A percentile compares a stretch with the other conserved stretches of the same genome.
Conservation (phyloP, 345 rosid genomes). For the Camelina laxa region DNA sequence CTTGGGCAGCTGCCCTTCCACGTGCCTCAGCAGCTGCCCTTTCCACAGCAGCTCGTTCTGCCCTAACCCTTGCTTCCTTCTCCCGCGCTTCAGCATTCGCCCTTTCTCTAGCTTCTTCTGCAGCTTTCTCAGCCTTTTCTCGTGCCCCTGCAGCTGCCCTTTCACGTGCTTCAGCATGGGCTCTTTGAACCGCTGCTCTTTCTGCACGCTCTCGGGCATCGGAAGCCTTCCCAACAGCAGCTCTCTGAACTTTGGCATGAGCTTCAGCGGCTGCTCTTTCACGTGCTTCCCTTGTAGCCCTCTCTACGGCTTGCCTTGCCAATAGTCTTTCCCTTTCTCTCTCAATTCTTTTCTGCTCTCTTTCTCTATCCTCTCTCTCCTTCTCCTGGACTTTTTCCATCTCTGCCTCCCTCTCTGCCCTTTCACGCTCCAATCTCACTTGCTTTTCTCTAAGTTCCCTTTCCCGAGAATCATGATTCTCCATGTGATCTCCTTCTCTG, state of each 20-base stretch:
- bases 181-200: constrained; percentile 93
- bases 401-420: constrained; percentile 64
- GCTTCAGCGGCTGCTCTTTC: constrained; percentile 95
- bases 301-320: constrained; percentile 92
- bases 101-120: constrained; percentile 88
- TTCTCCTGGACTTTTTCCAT: constrained; percentile 62
- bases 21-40: constrained; percentile 82
- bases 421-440: constrained; percentile 58
- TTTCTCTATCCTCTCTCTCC: constrained; percentile 53
- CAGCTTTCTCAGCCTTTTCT: constrained; percentile 87
- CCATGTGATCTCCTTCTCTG: constrained; percentile 63
- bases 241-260: constrained; percentile 80
- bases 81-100: constrained; percentile 67
- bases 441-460: constrained; percentile 67
- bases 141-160: constrained; percentile 87
- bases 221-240: constrained; percentile 81
- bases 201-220: constrained; percentile 92
- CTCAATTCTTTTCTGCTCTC: constrained; percentile 56
- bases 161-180: constrained; percentile 96
- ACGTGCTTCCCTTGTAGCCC: constrained; percentile 97
- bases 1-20: constrained; percentile 68
- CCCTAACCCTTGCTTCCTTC: constrained; percentile 60
- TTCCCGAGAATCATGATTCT: constrained; percentile 64
- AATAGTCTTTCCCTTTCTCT: constrained; percentile 74
- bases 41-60: constrained; percentile 87